These are phyloP conservation scores for Schizophyllum commune DNA, from an alignment of 1,284 basidiomycete species.

Conservation along the genomic window DNA sequence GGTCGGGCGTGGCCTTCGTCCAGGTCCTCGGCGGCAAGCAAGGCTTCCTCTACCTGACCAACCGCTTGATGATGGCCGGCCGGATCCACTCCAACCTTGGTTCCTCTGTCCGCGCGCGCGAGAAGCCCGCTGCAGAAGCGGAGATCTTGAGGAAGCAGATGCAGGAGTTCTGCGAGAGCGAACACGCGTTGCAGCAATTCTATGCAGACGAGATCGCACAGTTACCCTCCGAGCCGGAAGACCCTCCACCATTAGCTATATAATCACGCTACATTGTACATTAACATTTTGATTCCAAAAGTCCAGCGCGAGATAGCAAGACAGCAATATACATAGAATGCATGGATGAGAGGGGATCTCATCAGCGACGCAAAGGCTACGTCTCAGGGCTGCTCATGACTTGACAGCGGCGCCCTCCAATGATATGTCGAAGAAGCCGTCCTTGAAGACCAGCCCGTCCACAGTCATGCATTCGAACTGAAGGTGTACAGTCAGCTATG, in stretches of 20 bases:
- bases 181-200: constrained; percentile 46
- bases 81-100: constrained; percentile 34
- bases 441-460: not conserved
- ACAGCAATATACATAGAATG: no score
- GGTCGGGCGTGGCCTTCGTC: constrained; percentile 79
- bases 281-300: not conserved
- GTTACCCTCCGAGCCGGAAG: constrained; percentile 40
- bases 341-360: not conserved
- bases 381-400: not conserved
- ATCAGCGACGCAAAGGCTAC: not conserved
- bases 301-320: not conserved
- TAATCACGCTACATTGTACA: constrained; percentile 18
- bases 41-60: constrained; percentile 85
- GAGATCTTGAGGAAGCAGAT: constrained; percentile 57
- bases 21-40: constrained; percentile 74
- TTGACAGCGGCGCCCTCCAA: not conserved
- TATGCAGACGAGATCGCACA: constrained; percentile 65
- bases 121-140: constrained; percentile 41
- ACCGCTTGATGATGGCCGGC: constrained; percentile 69
- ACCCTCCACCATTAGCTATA: constrained; percentile 53
- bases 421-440: not conserved
- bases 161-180: constrained; percentile 61
- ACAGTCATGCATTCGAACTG: not conserved
- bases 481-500: not conserved
- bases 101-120: constrained; percentile 42